Base-by-base conservation (phyloP, 495 filamentous ascomycete species). In the Talaromyces thailandensis region DNA sequence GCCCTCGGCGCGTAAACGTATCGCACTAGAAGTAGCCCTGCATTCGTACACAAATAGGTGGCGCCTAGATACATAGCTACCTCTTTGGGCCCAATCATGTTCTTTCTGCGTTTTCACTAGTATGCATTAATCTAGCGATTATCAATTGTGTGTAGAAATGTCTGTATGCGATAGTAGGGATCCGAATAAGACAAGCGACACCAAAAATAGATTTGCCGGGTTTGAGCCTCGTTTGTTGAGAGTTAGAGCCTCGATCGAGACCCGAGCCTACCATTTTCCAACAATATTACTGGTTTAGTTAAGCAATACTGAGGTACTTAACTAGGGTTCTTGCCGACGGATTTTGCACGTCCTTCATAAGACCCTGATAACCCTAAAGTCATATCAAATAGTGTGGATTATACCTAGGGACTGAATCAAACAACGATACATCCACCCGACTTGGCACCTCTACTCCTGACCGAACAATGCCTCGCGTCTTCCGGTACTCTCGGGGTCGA, bases 401-500 rank as follows among this genome's bases (percentile, higher is more conserved):
- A 37, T 0, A 37, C 14, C 14, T 12, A 37, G n/a, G n/a, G n/a
- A n/a, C n/a, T n/a, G n/a, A 37, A 37, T 37, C 9, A 14, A 14
- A 37, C 32, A 37, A 37, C 14, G 12, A 37, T 14, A 9, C 32
- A 12, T 35, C 32, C 12, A 37, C 32, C 8, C 32, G 4, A 3
- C 12, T 37, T 12, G 32, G 11, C 14, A 37, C 2, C 9, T 37
- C 11, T 12, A 37, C 32, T 37, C 2, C 14, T 37, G 11, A 37
- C 35, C 35, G 16, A 40, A 40, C 35, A 51, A 55, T 2, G 58
- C 61, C 25, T 82, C 79, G 6, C 79, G 67, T 51, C 82, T 65
- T 9, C 76, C 76, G 12, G 70, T 82, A 57, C 71, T 73, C 1
- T 51, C 37, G 3, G 71, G 68, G 56, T 84, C 86, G 64, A 87